Evolutionary conservation across 257 asterid genomes (phyloP).

Genomic region (Gynochthodes officinalis): DNA sequence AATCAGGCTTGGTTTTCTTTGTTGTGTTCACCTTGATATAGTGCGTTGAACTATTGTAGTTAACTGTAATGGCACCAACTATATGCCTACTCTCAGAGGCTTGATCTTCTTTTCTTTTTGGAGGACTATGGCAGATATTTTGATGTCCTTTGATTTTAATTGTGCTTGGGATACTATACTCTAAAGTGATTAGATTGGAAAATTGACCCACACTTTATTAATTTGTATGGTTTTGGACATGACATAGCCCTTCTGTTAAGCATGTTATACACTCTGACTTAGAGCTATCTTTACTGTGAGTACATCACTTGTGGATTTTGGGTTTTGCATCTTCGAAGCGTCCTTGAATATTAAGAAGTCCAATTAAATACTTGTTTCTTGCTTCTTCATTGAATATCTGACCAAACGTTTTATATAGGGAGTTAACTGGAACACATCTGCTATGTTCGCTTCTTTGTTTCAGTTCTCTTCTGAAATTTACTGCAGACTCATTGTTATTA

Average conservation of each 20-base stretch:
- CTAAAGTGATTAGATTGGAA: background rate
- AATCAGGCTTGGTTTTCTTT: slow-evolving; percentile 3
- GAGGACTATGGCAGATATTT: background rate
- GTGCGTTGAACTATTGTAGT: background rate
- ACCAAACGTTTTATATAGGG: background rate
- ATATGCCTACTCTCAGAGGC: background rate
- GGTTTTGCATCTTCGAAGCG: background rate
- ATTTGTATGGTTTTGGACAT: background rate
- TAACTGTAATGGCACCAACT: background rate
- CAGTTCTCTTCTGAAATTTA: background rate
- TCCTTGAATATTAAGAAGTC: background rate
- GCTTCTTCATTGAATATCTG: background rate
- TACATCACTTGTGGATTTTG: background rate
- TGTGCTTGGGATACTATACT: background rate
- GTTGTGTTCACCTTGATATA: background rate
- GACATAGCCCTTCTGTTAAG: background rate
- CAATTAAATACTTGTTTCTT: background rate
- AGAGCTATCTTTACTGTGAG: too few species aligned
- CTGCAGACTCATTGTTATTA: background rate
- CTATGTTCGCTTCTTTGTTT: background rate
- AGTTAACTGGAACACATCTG: background rate
- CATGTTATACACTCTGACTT: background rate
- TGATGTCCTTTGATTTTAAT: background rate
- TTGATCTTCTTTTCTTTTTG: background rate
- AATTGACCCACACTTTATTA: background rate